Percentiles rank a stretch among this genome's conserved stretches.
phyloP scores from a whole-genome alignment of 1,284 basidiomycete genomes.

The Moesziomyces parantarcticus region DNA sequence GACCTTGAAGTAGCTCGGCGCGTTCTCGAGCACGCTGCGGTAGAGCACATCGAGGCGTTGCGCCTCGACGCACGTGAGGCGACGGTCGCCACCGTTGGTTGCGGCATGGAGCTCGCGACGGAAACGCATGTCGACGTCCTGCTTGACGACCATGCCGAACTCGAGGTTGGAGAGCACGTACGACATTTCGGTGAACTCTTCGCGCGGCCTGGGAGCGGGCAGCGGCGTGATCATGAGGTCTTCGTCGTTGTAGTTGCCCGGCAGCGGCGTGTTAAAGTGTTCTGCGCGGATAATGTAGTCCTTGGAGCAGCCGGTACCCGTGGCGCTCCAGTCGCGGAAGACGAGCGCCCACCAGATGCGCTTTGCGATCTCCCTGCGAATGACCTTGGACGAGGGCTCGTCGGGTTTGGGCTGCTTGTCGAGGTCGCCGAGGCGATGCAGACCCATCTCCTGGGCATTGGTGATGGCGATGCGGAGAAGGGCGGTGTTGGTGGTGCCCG shows the following conservation, averaged over 20 bases:
- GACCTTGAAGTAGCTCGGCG: constrained; percentile 58
- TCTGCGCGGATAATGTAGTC: constrained; percentile 56
- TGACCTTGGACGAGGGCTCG: constrained; percentile 46
- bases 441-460: constrained; percentile 62
- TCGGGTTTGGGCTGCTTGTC: constrained; percentile 49
- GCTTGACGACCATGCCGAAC: constrained; percentile 49
- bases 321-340: constrained; percentile 56
- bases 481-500: constrained; percentile 25
- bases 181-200: constrained; percentile 62
- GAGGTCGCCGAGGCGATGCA: constrained; percentile 61
- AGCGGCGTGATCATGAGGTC: constrained; percentile 54
- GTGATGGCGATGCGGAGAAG: constrained; percentile 60
- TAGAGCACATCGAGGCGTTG: constrained; percentile 49
- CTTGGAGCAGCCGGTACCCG: constrained; percentile 35
- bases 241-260: constrained; percentile 64
- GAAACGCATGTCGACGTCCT: constrained; percentile 53
- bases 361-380: constrained; percentile 61
- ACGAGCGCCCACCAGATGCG: constrained; percentile 65
- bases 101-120: constrained; percentile 41
- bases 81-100: constrained; percentile 34
- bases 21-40: constrained; percentile 52
- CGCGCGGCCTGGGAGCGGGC: constrained; percentile 45
- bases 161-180: constrained; percentile 55
- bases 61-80: constrained; percentile 45
- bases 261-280: constrained; percentile 64